Conservation (phyloP, 163 green algal genomes). For the Coccomyxa subellipsoidea region DNA sequence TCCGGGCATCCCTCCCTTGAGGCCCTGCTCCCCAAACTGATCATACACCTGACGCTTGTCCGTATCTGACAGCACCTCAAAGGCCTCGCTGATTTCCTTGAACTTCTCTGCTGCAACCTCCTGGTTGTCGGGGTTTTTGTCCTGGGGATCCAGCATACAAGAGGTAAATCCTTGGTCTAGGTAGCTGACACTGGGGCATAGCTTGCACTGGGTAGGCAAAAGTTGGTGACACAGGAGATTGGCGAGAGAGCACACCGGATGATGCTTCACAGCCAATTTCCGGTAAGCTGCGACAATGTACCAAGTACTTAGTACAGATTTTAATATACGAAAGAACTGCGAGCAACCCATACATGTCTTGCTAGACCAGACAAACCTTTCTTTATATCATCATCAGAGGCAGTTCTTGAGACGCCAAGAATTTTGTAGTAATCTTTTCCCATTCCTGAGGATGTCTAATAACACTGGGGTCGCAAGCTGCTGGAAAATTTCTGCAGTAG, state of each 20-base stretch:
- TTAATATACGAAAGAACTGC: background rate
- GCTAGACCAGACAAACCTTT: conserved; percentile 51
- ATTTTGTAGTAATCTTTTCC: conserved; percentile 78
- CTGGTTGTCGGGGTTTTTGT: conserved; percentile 50
- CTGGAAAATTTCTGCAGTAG: too few species aligned
- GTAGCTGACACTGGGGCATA: background rate
- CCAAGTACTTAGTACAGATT: background rate
- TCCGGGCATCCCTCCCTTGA: conserved; percentile 58
- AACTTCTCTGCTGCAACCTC: conserved; percentile 70
- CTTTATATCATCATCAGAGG: conserved; percentile 76
- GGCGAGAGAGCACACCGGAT: conserved; percentile 43
- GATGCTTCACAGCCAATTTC: conserved; percentile 82
- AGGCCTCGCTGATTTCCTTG: conserved; percentile 79
- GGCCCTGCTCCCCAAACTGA: conserved; percentile 83
- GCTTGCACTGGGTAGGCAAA: background rate
- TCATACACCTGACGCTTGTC: conserved; percentile 88
- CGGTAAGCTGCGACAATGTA: conserved; percentile 59
- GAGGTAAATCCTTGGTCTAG: background rate
- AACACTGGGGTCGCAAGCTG: too few species aligned
- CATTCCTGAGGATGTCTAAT: conserved; percentile 20
- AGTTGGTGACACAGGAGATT: background rate
- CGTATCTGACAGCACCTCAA: conserved; percentile 71
- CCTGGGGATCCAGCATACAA: conserved; percentile 10
- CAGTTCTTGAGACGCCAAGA: conserved; percentile 70
- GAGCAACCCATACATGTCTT: background rate